Conservation (phyloP, 768 basidiomycete genomes). For the Trametes cubensis region DNA sequence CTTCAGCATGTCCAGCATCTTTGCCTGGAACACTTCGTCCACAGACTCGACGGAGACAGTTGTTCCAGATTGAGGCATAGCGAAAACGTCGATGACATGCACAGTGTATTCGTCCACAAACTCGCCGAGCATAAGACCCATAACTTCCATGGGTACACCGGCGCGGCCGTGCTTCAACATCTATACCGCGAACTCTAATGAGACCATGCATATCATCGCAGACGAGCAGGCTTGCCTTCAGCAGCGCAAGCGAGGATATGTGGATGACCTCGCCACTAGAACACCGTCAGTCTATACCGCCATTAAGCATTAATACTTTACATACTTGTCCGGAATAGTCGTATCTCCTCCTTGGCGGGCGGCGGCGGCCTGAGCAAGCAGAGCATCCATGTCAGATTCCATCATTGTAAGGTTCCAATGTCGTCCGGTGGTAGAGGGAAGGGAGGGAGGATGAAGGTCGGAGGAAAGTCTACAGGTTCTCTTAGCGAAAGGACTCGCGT, state of each 20-base stretch:
- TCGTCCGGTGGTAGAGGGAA: background rate
- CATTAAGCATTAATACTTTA: constrained; percentile 3
- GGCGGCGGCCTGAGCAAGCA: constrained; percentile 38
- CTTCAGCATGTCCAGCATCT: constrained; percentile 99
- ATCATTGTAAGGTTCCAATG: constrained; percentile 20
- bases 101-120: constrained; percentile 98
- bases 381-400: constrained; percentile 37
- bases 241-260: constrained; percentile 93
- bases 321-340: constrained; percentile 77
- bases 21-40: constrained; percentile 97
- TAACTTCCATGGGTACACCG: constrained; percentile 99
- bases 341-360: constrained; percentile 39
- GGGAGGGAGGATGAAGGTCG: constrained; percentile 8
- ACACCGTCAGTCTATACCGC: constrained; percentile 19
- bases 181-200: constrained; percentile 42
- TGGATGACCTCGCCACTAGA: constrained; percentile 90
- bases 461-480: constrained; percentile 5
- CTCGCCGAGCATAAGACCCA: constrained; percentile 97
- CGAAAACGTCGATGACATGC: constrained; percentile 95
- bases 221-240: constrained; percentile 67
- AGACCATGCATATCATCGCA: background rate
- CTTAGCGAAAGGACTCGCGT: constrained; percentile 27
- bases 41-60: constrained; percentile 97
- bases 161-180: constrained; percentile 99
- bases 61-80: constrained; percentile 98